Evolutionary conservation across 371 early-diverging fungal genomes (phyloP), one percentile per base, ranked within the genome.

Genomic region (Mucor velutinosus): DNA sequence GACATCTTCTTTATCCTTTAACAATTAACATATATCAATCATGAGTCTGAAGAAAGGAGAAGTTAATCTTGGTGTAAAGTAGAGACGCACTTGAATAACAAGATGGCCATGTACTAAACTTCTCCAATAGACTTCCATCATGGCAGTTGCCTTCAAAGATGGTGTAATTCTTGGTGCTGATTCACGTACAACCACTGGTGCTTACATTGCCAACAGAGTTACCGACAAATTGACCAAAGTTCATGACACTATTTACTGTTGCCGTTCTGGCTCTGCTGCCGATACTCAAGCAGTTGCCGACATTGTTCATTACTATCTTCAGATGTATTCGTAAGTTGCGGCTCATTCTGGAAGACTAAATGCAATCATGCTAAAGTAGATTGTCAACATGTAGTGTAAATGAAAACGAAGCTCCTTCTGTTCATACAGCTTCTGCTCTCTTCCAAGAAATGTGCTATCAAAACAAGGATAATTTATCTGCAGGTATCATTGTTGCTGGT

Each of bases 101-200:
- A 25, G 3, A 57, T 5, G 19, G 47, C 2, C 8, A n/a, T 41
- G 7, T n/a, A 25, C 21, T 5, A 6, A 55, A 55, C 23, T 14
- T 55, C 27, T 55, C 27, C 11, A 29, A 55, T 55, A 55, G 55
- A 55, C 55, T 55, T 97, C 99, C 67, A 99, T 99, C 81, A 98
- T 99, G 96, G 99, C 99, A 33, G 96, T 98, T 58, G 87, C 90
- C 72, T 99, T 90, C 77, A 86, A 90, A 39, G 96, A 93, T 71
- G 99, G 99, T 35, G 98, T 99, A 41, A 90, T 99, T 65, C 86
- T 99, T 65, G 99, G 98, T 39, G 99, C 99, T 60, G 99, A 99
- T 78, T 97, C 99, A 62, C 92, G 99, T 27, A 96, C 98, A 30
- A 96, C 97, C 4, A 92, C 91, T 25, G 99, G 99, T 37, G 87